A percentile compares a stretch with the other conserved stretches of the same genome.
Evolutionary conservation across 2,329 filamentous ascomycete genomes (phyloP).

Genomic region (Cladosporium sp.): DNA sequence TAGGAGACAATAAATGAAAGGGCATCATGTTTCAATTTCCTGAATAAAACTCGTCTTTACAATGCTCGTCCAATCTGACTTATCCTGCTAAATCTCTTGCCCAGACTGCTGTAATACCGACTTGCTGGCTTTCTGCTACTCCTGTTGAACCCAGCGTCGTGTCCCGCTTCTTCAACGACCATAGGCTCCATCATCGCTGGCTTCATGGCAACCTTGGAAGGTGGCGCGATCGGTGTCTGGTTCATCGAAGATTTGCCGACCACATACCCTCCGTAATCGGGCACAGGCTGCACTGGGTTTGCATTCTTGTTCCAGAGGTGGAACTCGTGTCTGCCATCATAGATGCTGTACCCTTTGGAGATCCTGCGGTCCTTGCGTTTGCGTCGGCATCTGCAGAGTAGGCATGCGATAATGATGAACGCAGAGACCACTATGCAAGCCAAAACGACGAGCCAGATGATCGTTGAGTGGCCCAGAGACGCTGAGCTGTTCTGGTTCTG

Average conservation of each 20-base stretch:
- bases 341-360: slow-evolving; percentile 3
- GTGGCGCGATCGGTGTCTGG: background rate
- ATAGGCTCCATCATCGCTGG: slow-evolving; percentile 7
- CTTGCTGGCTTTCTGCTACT: background rate
- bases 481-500: background rate
- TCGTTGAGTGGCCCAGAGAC: slow-evolving; percentile 7
- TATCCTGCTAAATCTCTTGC: background rate
- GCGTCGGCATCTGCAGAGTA: slow-evolving; percentile 12
- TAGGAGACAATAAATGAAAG: too few relatives aligned
- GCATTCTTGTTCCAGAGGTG: slow-evolving; percentile 13
- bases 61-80: slow-evolving; percentile 10
- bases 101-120: slow-evolving; percentile 1
- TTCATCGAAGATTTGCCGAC: background rate
- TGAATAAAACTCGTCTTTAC: background rate
- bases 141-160: background rate
- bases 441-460: slow-evolving; percentile 14
- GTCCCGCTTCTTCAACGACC: slow-evolving; percentile 3
- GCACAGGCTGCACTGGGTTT: background rate
- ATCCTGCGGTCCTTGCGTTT: slow-evolving; percentile 9
- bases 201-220: background rate
- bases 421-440: slow-evolving; percentile 9
- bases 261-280: background rate
- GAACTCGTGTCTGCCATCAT: slow-evolving; percentile 14
- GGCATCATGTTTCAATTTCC: too few relatives aligned
- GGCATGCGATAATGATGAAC: slow-evolving; percentile 6